Base-by-base conservation (phyloP, 164 flowering plant species). In the Hamamelis virginiana region DNA sequence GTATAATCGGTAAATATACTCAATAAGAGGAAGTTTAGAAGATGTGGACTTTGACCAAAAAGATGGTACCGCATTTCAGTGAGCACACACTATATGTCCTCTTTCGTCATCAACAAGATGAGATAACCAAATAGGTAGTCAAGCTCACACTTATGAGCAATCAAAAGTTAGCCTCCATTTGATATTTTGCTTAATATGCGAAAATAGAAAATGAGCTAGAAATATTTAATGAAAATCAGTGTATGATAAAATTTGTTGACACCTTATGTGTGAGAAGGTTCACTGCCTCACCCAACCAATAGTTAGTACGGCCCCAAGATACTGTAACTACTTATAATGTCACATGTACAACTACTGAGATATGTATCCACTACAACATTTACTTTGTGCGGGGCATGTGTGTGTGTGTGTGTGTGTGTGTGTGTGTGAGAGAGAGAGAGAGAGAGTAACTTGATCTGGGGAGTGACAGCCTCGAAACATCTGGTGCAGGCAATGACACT, bases 401-500 rank as follows among this genome's bases (percentile, higher is more conserved):
- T n/a, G n/a, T n/a, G n/a, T 53, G 26, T 15, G n/a, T 3, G 1
- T 19, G 23, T 5, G 38, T 23, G 26, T 16, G n/a, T 6, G 23
- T 11, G 46, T 33, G 41, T 6, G 41, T 2, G 41, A 33, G 41
- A 33, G 41, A 60, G 45, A 43, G 16, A 62, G 48, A 62, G 22
- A 62, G 21, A 44, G 48, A 43, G 27, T 9, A 21, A 22, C 50
- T 11, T 62, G 16, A 38, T 43, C 47, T 44, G 50, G 25, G 21
- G 21, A 62, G 48, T 62, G 27, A 62, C 9, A 14, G 48, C 25
- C 16, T 38, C 41, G 65, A 63, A 12, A 45, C 53, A 11, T 38
- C 13, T 63, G 53, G 8, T 45, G 28, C n/a, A 63, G 66, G 66
- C 46, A 19, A 45, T 23, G 66, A 45, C 50, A 23, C 52, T 45